phyloP scores from a whole-genome alignment of 2,329 filamentous ascomycete species.

The Metarhizium brunneum region DNA sequence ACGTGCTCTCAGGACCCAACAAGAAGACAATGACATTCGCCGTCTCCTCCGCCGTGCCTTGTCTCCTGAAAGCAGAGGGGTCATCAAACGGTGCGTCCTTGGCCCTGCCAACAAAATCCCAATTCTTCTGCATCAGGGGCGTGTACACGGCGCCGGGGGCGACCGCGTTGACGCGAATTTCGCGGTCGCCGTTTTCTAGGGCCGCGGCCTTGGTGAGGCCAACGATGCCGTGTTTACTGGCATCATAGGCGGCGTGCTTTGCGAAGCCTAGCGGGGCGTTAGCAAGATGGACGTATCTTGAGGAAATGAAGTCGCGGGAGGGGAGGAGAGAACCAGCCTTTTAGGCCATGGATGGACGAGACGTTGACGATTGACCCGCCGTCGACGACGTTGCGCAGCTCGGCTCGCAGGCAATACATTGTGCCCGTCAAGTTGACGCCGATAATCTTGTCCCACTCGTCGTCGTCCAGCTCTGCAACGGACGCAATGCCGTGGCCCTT shows the following conservation, averaged over 20 bases:
- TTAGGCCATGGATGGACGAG: constrained; percentile 39
- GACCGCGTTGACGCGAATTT: constrained; percentile 34
- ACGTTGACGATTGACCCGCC: constrained; percentile 50
- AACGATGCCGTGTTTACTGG: constrained; percentile 26
- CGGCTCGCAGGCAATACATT: constrained; percentile 38
- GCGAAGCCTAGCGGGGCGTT: constrained; percentile 16
- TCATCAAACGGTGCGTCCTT: constrained; percentile 31
- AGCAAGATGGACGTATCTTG: neutral
- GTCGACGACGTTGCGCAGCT: constrained; percentile 33
- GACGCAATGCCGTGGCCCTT: constrained; percentile 28
- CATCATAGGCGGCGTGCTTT: constrained; percentile 22
- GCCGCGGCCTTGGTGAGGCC: constrained; percentile 23
- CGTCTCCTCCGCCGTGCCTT: constrained; percentile 38
- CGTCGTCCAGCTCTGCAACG: constrained; percentile 32
- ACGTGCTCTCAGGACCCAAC: constrained; percentile 35
- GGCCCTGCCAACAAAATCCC: constrained; percentile 22
- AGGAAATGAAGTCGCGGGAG: too few species aligned
- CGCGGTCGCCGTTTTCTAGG: constrained; percentile 27
- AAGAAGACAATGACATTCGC: constrained; percentile 38
- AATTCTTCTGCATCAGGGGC: constrained; percentile 35
- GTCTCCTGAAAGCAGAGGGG: constrained; percentile 30
- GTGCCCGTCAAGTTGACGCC: constrained; percentile 37
- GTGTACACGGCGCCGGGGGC: constrained; percentile 39
- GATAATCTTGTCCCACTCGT: constrained; percentile 36
- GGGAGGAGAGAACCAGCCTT: constrained; percentile 12